Evolutionary conservation across 768 basidiomycete genomes (phyloP).

Genomic region (Pholiota conissans): DNA sequence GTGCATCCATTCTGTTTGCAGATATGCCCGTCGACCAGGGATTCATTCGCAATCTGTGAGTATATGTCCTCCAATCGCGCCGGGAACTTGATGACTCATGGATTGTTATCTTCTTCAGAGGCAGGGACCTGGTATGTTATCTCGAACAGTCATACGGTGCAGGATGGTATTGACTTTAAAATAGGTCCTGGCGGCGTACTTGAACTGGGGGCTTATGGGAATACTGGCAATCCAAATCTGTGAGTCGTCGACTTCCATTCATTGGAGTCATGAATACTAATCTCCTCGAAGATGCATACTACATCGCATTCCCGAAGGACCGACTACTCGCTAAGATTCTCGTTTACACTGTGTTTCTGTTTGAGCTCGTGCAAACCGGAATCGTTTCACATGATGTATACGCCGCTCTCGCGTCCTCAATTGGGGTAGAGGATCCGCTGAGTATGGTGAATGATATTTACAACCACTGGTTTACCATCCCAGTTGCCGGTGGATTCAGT

Average conservation of each 20-base stretch:
- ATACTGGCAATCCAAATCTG: slow-evolving; percentile 22
- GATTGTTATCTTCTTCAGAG: slow-evolving; percentile 12
- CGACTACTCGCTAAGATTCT: slow-evolving; percentile 20
- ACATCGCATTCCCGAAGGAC: slow-evolving; percentile 31
- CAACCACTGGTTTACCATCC: slow-evolving; percentile 26
- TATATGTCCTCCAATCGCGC: background rate
- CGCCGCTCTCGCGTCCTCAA: slow-evolving; percentile 15
- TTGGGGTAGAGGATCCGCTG: slow-evolving; percentile 13
- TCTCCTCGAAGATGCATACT: slow-evolving; percentile 24
- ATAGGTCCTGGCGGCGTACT: slow-evolving; percentile 22
- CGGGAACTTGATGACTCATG: background rate
- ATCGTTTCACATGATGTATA: slow-evolving; percentile 25
- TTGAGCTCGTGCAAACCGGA: slow-evolving; percentile 26
- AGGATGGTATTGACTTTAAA: background rate
- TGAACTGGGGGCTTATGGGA: slow-evolving; percentile 28
- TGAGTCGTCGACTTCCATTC: background rate
- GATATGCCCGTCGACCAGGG: background rate
- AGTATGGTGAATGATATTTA: slow-evolving; percentile 17
- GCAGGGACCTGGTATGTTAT: slow-evolving; percentile 20
- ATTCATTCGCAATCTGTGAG: slow-evolving; percentile 9
- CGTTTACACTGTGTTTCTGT: slow-evolving; percentile 23
- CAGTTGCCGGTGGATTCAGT: slow-evolving; percentile 29
- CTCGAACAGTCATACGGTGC: background rate
- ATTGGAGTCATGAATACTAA: background rate
- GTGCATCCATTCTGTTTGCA: background rate